Percentiles rank a stretch among this genome's conserved stretches.
Evolutionary conservation across 2,329 filamentous ascomycete species (phyloP).

Genomic region (Penicillium sp.): DNA sequence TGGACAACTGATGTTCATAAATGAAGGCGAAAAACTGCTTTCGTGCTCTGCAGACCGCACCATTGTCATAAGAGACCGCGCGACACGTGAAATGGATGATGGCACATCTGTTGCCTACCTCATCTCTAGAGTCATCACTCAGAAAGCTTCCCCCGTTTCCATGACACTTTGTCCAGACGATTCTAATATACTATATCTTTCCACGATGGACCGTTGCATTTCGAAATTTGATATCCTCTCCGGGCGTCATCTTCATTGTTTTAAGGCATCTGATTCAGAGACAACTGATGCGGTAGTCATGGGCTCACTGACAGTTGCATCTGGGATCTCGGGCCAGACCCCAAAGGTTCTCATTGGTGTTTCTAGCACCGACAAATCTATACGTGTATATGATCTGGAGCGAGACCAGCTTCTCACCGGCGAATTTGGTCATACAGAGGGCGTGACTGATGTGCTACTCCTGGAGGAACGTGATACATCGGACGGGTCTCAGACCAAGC

Average conservation of each 20-base stretch:
- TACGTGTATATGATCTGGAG: slow-evolving; percentile 80
- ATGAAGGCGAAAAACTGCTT: slow-evolving; percentile 68
- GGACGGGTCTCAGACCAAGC: slow-evolving; percentile 46
- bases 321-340: slow-evolving; percentile 55
- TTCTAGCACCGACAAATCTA: slow-evolving; percentile 93
- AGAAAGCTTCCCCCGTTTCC: slow-evolving; percentile 84
- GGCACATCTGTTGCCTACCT: slow-evolving; percentile 70
- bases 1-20: slow-evolving; percentile 70
- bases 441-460: slow-evolving; percentile 80
- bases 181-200: slow-evolving; percentile 55
- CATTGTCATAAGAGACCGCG: slow-evolving; percentile 75
- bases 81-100: slow-evolving; percentile 60
- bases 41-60: slow-evolving; percentile 89
- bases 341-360: slow-evolving; percentile 75
- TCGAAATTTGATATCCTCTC: slow-evolving; percentile 62
- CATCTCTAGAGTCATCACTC: slow-evolving; percentile 70
- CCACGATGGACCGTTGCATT: slow-evolving; percentile 62
- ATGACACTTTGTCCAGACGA: slow-evolving; percentile 70
- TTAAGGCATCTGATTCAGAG: slow-evolving; percentile 80
- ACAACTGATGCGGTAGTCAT: slow-evolving; percentile 79
- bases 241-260: slow-evolving; percentile 68
- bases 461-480: slow-evolving; percentile 49
- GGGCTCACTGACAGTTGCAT: slow-evolving; percentile 66
- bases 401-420: slow-evolving; percentile 75
- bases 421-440: slow-evolving; percentile 94